Conservation (phyloP, 345 rosid species). For the Acer yangbiense region DNA sequence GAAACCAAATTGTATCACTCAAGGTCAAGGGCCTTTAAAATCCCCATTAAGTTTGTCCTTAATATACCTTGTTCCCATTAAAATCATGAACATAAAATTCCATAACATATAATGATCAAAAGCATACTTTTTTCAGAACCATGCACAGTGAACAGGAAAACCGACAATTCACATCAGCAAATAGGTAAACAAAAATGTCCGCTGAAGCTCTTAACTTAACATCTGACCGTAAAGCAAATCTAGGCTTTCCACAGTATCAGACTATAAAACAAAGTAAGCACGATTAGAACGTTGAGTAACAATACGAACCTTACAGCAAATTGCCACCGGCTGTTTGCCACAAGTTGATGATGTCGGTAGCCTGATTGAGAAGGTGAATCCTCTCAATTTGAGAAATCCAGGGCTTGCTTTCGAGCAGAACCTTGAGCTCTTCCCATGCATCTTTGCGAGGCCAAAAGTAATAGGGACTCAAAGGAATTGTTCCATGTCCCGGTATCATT, state of each 20-base stretch:
- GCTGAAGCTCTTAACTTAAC: not conserved
- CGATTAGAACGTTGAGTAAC: not conserved
- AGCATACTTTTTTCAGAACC: not conserved
- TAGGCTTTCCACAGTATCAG: not conserved
- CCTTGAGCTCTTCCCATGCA: slow-evolving; percentile 88
- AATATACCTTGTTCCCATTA: too few relatives aligned
- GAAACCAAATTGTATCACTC: not conserved
- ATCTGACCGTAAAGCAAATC: not conserved
- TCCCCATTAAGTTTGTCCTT: not conserved
- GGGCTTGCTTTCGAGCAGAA: slow-evolving; percentile 71
- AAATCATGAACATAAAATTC: too few relatives aligned
- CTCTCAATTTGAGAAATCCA: slow-evolving; percentile 82
- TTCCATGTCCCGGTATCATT: slow-evolving; percentile 66
- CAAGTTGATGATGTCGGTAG: slow-evolving; percentile 77
- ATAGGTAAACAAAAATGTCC: not conserved
- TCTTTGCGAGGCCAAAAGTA: slow-evolving; percentile 89
- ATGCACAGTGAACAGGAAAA: not conserved
- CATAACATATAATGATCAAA: too few relatives aligned
- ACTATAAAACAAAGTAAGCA: not conserved
- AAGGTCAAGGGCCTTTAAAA: not conserved
- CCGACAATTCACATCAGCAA: slow-evolving; percentile 2
- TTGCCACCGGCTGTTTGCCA: slow-evolving; percentile 69
- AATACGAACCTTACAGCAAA: slow-evolving; percentile 22
- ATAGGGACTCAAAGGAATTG: slow-evolving; percentile 81
- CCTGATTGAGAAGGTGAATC: slow-evolving; percentile 78